Base-by-base conservation (phyloP, 2,329 filamentous ascomycete genomes). In the Cercospora janseana region DNA sequence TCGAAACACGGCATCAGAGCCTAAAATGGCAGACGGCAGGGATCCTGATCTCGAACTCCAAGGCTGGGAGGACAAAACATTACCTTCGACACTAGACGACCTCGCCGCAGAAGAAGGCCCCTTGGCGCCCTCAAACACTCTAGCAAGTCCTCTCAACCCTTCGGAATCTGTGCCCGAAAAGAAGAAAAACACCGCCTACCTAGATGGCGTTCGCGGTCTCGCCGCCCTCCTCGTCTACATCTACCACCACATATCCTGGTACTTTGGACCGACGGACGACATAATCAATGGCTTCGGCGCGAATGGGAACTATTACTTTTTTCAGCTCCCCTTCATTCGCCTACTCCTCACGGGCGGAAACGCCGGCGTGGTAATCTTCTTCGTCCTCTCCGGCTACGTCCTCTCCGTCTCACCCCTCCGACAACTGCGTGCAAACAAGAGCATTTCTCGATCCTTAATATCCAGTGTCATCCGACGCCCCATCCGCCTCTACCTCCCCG, bases 131-230 rank as follows among this genome's bases (percentile, higher is more conserved):
- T 47, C 44, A 15, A 47, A 47, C 16, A 38, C 32, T 6, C 32
- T 47, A 6, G 34, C 23, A 6, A 18, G 20, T 6, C 28, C 44
- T 21, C 21, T n/a, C n/a, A n/a, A 38, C 20, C 44, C 15, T 21
- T 4, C 32, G 13, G 44, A 47, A 7, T 38, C 20, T 6, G 9
- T 24, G n/a, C 9, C 29, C 7, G 44, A 47, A 23, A 47, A 47
- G 44, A 47, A 47, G 44, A 47, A 38, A 34, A 47, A 40, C 4
- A 49, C 46, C 2, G 29, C 28, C 8, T 82, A 79, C 56, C 72
- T 83, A 6, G 83, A 86, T 57, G 83, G 83, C 8, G 69, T 86
- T 6, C 72, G 83, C 55, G 83, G 83, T 2, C 81, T 86, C 52
- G 82, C 82, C 5, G 80, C 83, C 6, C 73, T 86, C 20, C 61